Conservation (phyloP, 495 filamentous ascomycete species). For the Achaetomiella virescens region DNA sequence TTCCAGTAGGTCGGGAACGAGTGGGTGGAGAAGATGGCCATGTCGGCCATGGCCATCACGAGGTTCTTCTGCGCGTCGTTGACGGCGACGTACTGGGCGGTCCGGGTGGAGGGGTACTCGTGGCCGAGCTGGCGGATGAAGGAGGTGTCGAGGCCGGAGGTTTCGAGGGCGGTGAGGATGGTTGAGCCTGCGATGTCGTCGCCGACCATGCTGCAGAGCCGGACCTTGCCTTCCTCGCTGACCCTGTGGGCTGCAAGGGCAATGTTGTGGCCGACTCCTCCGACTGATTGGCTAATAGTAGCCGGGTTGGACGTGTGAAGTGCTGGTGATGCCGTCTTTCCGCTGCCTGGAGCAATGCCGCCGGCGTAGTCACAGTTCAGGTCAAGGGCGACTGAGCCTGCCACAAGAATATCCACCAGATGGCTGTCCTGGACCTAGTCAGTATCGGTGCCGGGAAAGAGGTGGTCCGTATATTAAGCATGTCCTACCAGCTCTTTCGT, state of each 20-base stretch:
- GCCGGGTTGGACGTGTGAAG: conserved; percentile 84
- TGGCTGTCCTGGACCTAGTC: conserved; percentile 5
- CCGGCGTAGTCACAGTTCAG: conserved; percentile 66
- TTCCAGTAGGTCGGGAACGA: conserved; percentile 52
- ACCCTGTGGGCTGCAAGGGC: conserved; percentile 64
- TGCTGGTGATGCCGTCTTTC: conserved; percentile 37
- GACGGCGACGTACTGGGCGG: conserved; percentile 85
- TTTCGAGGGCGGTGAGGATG: conserved; percentile 54
- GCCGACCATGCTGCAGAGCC: conserved; percentile 70
- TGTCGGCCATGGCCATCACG: conserved; percentile 86
- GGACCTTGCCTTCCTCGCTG: conserved; percentile 39
- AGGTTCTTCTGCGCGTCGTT: conserved; percentile 80
- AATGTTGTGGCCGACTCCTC: conserved; percentile 94
- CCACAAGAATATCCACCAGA: conserved; percentile 65
- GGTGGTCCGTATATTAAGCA: background rate
- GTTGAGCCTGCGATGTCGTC: conserved; percentile 71
- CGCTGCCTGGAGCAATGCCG: conserved; percentile 16
- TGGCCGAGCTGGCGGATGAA: conserved; percentile 53
- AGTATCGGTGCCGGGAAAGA: background rate
- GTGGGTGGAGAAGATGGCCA: conserved; percentile 68
- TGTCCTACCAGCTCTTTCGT: background rate
- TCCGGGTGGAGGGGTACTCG: conserved; percentile 49
- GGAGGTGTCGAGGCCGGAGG: conserved; percentile 55
- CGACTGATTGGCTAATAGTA: conserved; percentile 69
- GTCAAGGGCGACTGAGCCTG: conserved; percentile 85